A percentile compares a stretch with the other conserved stretches of the same genome.
These are phyloP conservation scores for Eucalyptus camaldulensis DNA, from an alignment of 345 rosid genomes.

Conservation along the genomic window DNA sequence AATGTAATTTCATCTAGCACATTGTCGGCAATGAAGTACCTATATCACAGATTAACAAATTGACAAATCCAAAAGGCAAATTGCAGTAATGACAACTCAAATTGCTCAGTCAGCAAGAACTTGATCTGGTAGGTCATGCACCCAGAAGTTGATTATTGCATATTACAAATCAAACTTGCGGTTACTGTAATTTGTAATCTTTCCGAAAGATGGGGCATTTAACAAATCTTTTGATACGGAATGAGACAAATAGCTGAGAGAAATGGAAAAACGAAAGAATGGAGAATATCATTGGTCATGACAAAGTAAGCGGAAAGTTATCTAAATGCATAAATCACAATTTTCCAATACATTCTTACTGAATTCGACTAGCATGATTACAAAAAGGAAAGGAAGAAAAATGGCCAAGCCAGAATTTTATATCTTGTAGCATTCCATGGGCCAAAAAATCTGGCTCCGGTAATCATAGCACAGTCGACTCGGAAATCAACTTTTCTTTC, in stretches of 20 bases:
- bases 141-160: background rate
- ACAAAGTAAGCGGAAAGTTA: background rate
- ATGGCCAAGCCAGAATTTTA: background rate
- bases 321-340: background rate
- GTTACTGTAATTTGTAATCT: background rate
- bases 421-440: background rate
- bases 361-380: background rate
- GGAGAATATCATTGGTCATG: background rate
- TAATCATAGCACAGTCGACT: background rate
- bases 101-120: background rate
- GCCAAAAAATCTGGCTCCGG: background rate
- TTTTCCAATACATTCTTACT: background rate
- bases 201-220: background rate
- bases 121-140: background rate
- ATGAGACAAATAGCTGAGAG: background rate
- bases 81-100: background rate
- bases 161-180: background rate
- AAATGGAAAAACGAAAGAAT: background rate
- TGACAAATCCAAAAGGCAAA: background rate
- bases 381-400: background rate
- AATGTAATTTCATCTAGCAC: conserved; percentile 79
- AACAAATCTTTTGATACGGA: background rate
- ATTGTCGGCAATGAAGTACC: conserved; percentile 84
- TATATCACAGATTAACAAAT: background rate
- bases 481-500: background rate